Conservation (phyloP, 148 eudicot species). For the Selenicereus undatus region DNA sequence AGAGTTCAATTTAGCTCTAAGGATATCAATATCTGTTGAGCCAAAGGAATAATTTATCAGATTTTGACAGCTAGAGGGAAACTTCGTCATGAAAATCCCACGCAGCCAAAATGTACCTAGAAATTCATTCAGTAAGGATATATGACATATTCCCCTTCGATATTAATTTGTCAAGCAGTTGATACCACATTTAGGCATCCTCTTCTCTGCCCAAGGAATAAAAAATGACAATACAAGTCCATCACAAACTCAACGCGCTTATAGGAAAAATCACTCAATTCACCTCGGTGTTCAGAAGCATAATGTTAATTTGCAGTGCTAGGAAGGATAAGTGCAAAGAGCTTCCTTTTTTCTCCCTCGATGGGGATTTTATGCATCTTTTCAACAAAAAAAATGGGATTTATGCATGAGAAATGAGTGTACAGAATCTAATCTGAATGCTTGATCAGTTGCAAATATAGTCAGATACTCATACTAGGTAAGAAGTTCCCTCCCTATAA, state of each 20-base stretch:
- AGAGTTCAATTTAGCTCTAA: background rate
- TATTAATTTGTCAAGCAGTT: background rate
- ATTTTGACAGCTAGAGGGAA: background rate
- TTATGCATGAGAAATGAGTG: background rate
- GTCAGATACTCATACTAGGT: background rate
- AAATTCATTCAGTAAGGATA: background rate
- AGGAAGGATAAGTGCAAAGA: background rate
- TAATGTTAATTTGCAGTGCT: background rate
- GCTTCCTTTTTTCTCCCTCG: background rate
- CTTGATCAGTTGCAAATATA: background rate
- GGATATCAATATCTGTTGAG: background rate
- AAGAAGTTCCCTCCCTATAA: background rate
- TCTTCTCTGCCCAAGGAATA: background rate
- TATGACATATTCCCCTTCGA: background rate
- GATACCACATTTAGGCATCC: background rate
- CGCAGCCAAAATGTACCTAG: background rate
- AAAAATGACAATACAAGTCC: background rate
- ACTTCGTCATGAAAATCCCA: background rate
- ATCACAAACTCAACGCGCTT: background rate
- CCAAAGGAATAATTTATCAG: background rate
- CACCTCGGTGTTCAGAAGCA: background rate
- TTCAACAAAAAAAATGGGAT: background rate
- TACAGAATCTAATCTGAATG: background rate
- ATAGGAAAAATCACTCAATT: background rate
- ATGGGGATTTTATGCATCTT: background rate